Evolutionary conservation across 345 rosid genomes (phyloP), one percentile per base, ranked within the genome.

Genomic region (Anastatica hierochuntica): DNA sequence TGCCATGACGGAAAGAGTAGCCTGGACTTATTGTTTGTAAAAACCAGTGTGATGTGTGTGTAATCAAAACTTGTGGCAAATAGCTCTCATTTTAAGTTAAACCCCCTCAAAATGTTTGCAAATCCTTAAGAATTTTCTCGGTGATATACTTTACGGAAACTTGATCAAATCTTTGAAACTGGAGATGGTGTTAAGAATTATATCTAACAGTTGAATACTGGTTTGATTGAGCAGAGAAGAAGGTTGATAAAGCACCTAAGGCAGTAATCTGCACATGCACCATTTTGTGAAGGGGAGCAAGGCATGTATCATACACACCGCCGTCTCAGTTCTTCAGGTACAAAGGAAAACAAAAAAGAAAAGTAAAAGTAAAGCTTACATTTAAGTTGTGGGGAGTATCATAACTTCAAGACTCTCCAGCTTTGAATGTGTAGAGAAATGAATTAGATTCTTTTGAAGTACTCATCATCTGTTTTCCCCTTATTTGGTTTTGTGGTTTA

Each of bases 201-300:
- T n/a, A n/a, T n/a, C 29, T 34, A 8, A 45, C 29, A 21, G 5
- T 40, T 17, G 44, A 20, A 6, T 56, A 56, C 3, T 43, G 27
- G 23, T 53, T 59, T 67, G 29, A 53, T 54, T 64, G 56, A 56
- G 68, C 94, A 81, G 90, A 81, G 73, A 88, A 84, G 83, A 84
- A 84, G 79, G 72, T 84, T 6, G 85, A 84, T 61, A 74, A 79
- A 46, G 35, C 88, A 43, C 83, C 85, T 6, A 74, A 71, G 75
- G 72, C 77, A 53, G 63, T 75, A 37, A 81, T 82, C 61, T 88
- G 94, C 77, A 76, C 90, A 2, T 88, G 96, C 73, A 67, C 85
- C 62, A 76, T 88, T 61, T 56, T 88, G 65, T 88, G 83, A 84
- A 63, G 65, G 15, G 43, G 31, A 62, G 33, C 20, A 24, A 46